These are phyloP conservation scores for Trametes cubensis DNA, from an alignment of 768 basidiomycete species.

Conservation along the genomic window DNA sequence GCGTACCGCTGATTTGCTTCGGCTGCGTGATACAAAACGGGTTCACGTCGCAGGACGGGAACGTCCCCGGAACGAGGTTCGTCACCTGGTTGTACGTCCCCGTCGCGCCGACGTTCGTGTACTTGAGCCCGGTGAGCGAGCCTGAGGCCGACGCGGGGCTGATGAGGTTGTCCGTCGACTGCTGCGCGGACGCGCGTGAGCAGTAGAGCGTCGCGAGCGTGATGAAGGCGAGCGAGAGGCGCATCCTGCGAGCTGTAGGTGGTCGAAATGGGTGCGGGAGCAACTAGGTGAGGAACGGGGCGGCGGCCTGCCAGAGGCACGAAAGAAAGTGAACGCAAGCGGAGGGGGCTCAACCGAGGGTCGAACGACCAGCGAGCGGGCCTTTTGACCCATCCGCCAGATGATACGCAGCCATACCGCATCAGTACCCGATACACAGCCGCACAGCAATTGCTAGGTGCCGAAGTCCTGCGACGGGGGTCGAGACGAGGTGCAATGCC, in stretches of 20 bases:
- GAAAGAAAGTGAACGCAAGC: neutral
- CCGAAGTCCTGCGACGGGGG: neutral
- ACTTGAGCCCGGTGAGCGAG: constrained; percentile 29
- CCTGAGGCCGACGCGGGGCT: constrained; percentile 22
- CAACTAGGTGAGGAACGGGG: neutral
- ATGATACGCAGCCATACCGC: constrained; percentile 12
- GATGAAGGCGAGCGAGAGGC: constrained; percentile 1
- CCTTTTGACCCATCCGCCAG: constrained; percentile 9
- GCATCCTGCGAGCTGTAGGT: constrained; percentile 13
- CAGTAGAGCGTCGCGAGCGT: constrained; percentile 8
- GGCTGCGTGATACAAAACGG: constrained; percentile 28
- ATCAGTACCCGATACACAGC: constrained; percentile 15
- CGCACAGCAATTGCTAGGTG: constrained; percentile 10
- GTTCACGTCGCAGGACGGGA: constrained; percentile 29
- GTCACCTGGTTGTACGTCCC: constrained; percentile 34
- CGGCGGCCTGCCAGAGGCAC: constrained; percentile 18
- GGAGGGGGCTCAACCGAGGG: constrained; percentile 3
- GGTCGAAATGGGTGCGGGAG: too few species aligned
- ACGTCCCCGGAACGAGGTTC: constrained; percentile 30
- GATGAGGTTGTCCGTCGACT: constrained; percentile 22
- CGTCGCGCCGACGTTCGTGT: constrained; percentile 29
- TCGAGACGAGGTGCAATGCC: constrained; percentile 3
- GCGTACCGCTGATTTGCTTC: constrained; percentile 24
- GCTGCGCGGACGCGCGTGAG: constrained; percentile 3
- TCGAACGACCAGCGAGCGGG: neutral